Evolutionary conservation across 768 basidiomycete genomes (phyloP).

Genomic region (Trametes maxima): DNA sequence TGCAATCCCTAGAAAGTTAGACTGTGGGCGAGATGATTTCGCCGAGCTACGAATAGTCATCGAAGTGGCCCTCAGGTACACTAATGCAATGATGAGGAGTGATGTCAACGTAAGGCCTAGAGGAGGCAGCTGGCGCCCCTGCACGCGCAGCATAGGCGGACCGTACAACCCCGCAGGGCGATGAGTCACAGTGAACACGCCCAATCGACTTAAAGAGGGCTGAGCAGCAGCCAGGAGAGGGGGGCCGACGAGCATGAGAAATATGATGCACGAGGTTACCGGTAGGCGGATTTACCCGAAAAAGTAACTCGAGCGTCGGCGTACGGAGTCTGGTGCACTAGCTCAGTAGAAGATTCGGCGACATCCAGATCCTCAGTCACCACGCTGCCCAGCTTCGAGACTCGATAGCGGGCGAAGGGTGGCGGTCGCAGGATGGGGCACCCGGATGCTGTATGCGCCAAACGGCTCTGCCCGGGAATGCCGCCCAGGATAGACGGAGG

Average conservation of each 20-base stretch:
- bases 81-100: no score
- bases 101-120: no score
- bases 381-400: slow-evolving; percentile 1
- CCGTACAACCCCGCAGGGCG: not conserved
- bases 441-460: slow-evolving; percentile 5
- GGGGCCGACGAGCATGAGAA: slow-evolving; percentile 7
- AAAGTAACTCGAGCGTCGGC: slow-evolving; percentile 12
- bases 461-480: not conserved
- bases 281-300: slow-evolving; percentile 13
- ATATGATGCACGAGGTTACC: slow-evolving; percentile 18
- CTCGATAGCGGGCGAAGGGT: slow-evolving; percentile 3
- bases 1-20: slow-evolving; percentile 10
- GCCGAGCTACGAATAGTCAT: no score
- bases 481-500: not conserved
- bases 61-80: no score
- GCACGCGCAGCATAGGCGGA: not conserved
- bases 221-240: not conserved
- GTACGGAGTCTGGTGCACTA: slow-evolving; percentile 11
- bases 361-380: not conserved
- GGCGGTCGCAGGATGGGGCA: slow-evolving; percentile 12
- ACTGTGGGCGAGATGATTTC: not conserved
- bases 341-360: slow-evolving; percentile 1
- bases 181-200: slow-evolving; percentile 6
- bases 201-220: not conserved
- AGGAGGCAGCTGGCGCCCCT: not conserved